phyloP scores from a whole-genome alignment of 2,329 filamentous ascomycete species.

The Diaporthe nobilis region DNA sequence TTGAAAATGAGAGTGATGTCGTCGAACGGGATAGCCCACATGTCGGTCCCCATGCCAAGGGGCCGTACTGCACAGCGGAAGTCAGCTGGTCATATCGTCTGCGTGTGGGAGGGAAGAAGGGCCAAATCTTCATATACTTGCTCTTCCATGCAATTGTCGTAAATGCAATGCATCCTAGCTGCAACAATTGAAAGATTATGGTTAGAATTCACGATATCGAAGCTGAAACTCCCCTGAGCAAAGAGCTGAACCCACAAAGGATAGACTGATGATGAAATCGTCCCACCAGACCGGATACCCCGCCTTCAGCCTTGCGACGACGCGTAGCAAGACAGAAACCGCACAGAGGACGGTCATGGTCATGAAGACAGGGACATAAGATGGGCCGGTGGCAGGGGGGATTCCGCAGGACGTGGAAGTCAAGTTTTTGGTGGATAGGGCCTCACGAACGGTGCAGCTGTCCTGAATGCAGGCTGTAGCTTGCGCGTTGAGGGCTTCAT shows the following conservation, averaged over 20 bases:
- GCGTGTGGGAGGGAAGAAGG: background rate
- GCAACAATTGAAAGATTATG: background rate
- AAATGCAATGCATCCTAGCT: slow-evolving; percentile 13
- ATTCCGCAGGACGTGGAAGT: slow-evolving; percentile 10
- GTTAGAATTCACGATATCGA: background rate
- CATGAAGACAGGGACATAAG: background rate
- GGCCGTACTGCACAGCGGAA: background rate
- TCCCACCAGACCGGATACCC: slow-evolving; percentile 26
- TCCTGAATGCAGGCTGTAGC: background rate
- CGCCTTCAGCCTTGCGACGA: slow-evolving; percentile 12
- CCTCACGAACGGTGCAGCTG: slow-evolving; percentile 3
- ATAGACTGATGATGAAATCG: slow-evolving; percentile 6
- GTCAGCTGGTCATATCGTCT: background rate
- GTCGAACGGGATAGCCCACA: slow-evolving; percentile 10
- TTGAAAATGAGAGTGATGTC: slow-evolving; percentile 23
- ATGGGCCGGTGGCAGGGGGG: background rate
- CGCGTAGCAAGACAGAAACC: slow-evolving; percentile 2
- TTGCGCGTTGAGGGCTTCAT: background rate
- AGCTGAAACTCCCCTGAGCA: too few relatives aligned
- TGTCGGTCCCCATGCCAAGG: slow-evolving; percentile 20
- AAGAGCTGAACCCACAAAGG: background rate
- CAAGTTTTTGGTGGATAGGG: slow-evolving; percentile 3
- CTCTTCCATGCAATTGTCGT: background rate
- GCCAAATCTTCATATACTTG: background rate
- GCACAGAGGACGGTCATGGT: background rate